Percentiles rank a stretch among this genome's conserved stretches.
phyloP scores from a whole-genome alignment of 2,329 filamentous ascomycete species.

The Neonectria coccinea region DNA sequence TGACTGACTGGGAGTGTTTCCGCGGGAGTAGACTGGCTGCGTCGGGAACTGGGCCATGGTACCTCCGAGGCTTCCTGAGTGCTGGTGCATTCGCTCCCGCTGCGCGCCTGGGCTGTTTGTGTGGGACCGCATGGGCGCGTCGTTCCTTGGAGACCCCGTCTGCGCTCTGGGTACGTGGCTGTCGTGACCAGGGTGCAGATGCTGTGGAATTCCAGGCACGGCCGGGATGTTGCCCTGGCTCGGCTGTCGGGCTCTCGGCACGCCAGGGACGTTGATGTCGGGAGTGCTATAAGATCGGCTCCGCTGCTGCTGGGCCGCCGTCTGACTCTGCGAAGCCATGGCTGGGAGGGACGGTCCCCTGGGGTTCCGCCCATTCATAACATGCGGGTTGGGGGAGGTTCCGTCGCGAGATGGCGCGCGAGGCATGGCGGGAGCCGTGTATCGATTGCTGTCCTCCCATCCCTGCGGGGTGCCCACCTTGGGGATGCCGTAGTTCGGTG shows the following conservation, averaged over 20 bases:
- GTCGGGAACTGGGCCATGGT: constrained; percentile 68
- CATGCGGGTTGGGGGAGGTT: constrained; percentile 73
- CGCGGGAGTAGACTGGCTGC: constrained; percentile 65
- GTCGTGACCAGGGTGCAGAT: constrained; percentile 72
- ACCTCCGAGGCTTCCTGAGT: constrained; percentile 61
- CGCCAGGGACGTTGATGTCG: constrained; percentile 82
- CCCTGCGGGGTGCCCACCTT: constrained; percentile 74
- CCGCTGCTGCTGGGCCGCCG: constrained; percentile 74
- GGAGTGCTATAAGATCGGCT: constrained; percentile 95
- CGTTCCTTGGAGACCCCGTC: constrained; percentile 80
- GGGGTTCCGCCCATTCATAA: constrained; percentile 71
- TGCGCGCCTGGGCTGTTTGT: constrained; percentile 79
- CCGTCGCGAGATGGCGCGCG: constrained; percentile 84
- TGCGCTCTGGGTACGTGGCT: constrained; percentile 80
- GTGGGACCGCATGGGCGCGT: constrained; percentile 74
- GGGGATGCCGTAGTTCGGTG: constrained; percentile 74
- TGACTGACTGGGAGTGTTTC: constrained; percentile 56
- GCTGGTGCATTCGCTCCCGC: constrained; percentile 67
- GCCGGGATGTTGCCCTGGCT: constrained; percentile 71
- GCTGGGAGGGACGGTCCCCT: constrained; percentile 85
- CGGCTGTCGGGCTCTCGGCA: constrained; percentile 67
- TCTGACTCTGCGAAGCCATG: constrained; percentile 69
- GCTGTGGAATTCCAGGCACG: constrained; percentile 81
- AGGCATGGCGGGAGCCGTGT: constrained; percentile 88
- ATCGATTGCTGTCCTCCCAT: constrained; percentile 83